Evolutionary conservation across 2,329 filamentous ascomycete genomes (phyloP).

Genomic region (Aspergillus terreus): DNA sequence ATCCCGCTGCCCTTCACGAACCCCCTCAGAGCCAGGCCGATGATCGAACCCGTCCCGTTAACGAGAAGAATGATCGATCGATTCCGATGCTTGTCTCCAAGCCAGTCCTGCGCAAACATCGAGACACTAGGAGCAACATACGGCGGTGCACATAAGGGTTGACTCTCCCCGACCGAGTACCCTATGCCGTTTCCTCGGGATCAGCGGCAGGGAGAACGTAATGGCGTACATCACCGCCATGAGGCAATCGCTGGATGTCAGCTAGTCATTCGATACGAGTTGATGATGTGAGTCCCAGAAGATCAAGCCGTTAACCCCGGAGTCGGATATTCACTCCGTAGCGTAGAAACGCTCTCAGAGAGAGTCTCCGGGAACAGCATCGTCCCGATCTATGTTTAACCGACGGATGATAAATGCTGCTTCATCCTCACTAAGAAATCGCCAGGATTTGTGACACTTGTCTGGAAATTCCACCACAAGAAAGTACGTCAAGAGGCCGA

Average conservation of each 20-base stretch:
- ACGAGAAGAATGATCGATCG: background rate
- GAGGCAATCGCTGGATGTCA: conserved; percentile 36
- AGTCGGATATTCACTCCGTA: background rate
- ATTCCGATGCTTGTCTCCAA: background rate
- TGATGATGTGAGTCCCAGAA: background rate
- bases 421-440: conserved; percentile 37
- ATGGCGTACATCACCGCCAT: conserved; percentile 73
- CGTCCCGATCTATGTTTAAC: background rate
- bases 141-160: background rate
- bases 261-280: background rate
- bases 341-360: background rate
- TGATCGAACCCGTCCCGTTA: background rate
- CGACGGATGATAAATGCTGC: conserved; percentile 39
- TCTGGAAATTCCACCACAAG: conserved; percentile 39
- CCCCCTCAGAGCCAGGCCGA: background rate
- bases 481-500: conserved; percentile 27
- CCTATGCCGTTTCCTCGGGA: conserved; percentile 60
- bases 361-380: background rate
- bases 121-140: background rate
- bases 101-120: background rate
- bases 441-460: conserved; percentile 27
- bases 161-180: conserved; percentile 28
- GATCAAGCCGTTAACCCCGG: background rate
- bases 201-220: conserved; percentile 74
- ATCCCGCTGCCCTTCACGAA: background rate